phyloP scores from a whole-genome alignment of 495 filamentous ascomycete genomes.

The Collariella sp. region DNA sequence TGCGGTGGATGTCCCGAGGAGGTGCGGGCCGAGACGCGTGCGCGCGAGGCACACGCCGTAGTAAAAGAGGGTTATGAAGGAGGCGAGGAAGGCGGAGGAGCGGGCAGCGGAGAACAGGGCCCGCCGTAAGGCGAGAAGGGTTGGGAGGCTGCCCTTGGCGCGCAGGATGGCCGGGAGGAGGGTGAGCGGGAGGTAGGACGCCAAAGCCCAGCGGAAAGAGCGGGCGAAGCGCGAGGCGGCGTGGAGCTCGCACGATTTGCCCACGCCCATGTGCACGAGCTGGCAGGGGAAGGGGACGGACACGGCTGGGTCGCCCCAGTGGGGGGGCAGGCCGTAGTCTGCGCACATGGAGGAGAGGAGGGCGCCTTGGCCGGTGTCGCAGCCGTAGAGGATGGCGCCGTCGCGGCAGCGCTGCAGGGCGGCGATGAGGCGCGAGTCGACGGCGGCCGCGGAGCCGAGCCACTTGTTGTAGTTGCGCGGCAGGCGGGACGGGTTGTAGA shows the following conservation, averaged over 20 bases:
- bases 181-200: slow-evolving; percentile 75
- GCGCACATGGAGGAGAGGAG: slow-evolving; percentile 67
- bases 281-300: slow-evolving; percentile 77
- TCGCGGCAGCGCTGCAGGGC: slow-evolving; percentile 59
- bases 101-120: slow-evolving; percentile 55
- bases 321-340: slow-evolving; percentile 58
- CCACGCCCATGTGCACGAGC: slow-evolving; percentile 76
- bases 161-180: slow-evolving; percentile 46
- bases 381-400: slow-evolving; percentile 63
- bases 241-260: slow-evolving; percentile 70
- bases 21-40: slow-evolving; percentile 64
- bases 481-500: slow-evolving; percentile 62
- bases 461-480: slow-evolving; percentile 75
- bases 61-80: slow-evolving; percentile 78
- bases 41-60: slow-evolving; percentile 80
- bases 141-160: neutral
- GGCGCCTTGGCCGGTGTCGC: slow-evolving; percentile 64
- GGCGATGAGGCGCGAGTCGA: slow-evolving; percentile 70
- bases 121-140: slow-evolving; percentile 24
- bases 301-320: slow-evolving; percentile 69
- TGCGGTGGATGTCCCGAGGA: slow-evolving; percentile 46
- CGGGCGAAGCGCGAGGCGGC: slow-evolving; percentile 59
- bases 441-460: slow-evolving; percentile 69
- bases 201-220: slow-evolving; percentile 66
- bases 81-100: slow-evolving; percentile 74